Evolutionary conservation across 495 filamentous ascomycete species (phyloP).

Genomic region (Aspergillus sparsus): DNA sequence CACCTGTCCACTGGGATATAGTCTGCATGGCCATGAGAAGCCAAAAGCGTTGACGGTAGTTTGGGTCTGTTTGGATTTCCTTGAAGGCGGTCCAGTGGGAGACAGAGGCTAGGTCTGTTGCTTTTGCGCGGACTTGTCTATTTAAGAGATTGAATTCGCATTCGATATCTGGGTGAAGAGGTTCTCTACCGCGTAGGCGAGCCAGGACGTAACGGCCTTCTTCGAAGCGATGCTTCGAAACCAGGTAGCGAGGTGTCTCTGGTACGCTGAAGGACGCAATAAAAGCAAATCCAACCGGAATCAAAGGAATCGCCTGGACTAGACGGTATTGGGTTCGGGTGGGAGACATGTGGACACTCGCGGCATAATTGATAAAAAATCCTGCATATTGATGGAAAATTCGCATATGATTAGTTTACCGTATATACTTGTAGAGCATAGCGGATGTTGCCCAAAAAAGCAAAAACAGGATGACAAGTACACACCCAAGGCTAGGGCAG

Average conservation of each 20-base stretch:
- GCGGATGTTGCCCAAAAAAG: not conserved
- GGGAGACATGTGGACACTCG: slow-evolving; percentile 39
- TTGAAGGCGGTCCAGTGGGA: slow-evolving; percentile 46
- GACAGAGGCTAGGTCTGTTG: slow-evolving; percentile 30
- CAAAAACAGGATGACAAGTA: not conserved
- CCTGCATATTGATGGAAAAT: slow-evolving; percentile 26
- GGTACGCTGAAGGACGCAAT: slow-evolving; percentile 39
- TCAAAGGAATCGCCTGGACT: slow-evolving; percentile 46
- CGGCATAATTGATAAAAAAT: slow-evolving; percentile 53
- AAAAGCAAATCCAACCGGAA: slow-evolving; percentile 43
- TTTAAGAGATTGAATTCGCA: slow-evolving; percentile 43
- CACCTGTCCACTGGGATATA: slow-evolving; percentile 49
- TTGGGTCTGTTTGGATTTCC: slow-evolving; percentile 42
- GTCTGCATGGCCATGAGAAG: slow-evolving; percentile 48
- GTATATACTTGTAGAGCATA: not conserved
- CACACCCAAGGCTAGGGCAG: slow-evolving; percentile 43
- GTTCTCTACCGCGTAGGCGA: slow-evolving; percentile 38
- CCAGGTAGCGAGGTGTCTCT: slow-evolving; percentile 47
- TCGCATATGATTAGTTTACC: not conserved
- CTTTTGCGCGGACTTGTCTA: slow-evolving; percentile 32
- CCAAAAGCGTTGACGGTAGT: slow-evolving; percentile 51
- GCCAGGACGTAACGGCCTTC: slow-evolving; percentile 40
- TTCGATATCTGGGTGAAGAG: slow-evolving; percentile 33
- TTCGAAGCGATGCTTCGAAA: slow-evolving; percentile 36
- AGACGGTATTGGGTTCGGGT: slow-evolving; percentile 46